Base-by-base conservation (phyloP, 805 yeast species). In the Kluyveromyces dobzhanskii region DNA sequence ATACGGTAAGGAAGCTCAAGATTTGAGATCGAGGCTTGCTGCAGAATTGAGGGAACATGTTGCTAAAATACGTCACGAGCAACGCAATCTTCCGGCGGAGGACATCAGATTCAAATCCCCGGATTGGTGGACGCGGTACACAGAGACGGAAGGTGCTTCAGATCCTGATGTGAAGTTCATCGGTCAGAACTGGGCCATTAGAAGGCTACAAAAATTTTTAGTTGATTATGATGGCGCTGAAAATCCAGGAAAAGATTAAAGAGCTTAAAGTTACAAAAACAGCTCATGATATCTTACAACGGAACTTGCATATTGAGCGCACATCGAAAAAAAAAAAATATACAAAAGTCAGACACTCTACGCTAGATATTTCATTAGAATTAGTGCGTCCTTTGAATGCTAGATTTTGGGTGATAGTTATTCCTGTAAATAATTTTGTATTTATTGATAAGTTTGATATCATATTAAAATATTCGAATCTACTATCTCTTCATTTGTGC, bases 101-200 rank as follows among this genome's bases (percentile, higher is more conserved):
- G 94, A 85, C 51, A 66, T 75, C 9, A 65, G 88, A 42, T 77
- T 87, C 48, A 74, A 69, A 38, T 67, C 70, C 23, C 87, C 85
- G 1, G 59, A 59, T 16, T 88, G 82, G 68, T 88, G 97, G 97
- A 74, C 66, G 47, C 58, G 64, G 16, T 85, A 68, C 56, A 83
- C 90, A 6, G 35, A 41, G 2, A 59, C 79, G 3, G 85, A 79
- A 59, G 94, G 94, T 9, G 61, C 51, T 18, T 71, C 78, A 41
- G 86, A 77, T 43, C 81, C 81, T 0, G 83, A 76, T 39, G 73
- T 85, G 17, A 62, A 76, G 48, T 82, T 85, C 48, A 70, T 82
- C 19, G 95, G 95, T 2, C 64, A 77, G 52, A 85, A 85, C 54
- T 84, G 94, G 92, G 94, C 94, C 1, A 73, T 83, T 28, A 75